phyloP scores from a whole-genome alignment of 345 rosid genomes.

The Melaleuca quinquenervia region DNA sequence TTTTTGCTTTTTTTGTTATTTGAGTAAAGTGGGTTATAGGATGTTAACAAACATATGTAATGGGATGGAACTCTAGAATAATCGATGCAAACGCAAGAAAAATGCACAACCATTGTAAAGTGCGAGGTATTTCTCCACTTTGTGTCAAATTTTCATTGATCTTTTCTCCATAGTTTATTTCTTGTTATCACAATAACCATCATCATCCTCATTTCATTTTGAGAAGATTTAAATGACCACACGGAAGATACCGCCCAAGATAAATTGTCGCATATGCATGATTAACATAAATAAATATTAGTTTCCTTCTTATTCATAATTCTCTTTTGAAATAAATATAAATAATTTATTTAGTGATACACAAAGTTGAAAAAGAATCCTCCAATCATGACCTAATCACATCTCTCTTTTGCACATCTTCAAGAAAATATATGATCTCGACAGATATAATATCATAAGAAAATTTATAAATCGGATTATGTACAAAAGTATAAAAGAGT shows the following conservation, averaged over 20 bases:
- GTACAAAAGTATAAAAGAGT: background rate
- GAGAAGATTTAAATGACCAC: background rate
- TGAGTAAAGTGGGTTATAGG: background rate
- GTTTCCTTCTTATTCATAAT: background rate
- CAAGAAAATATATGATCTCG: background rate
- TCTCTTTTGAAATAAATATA: background rate
- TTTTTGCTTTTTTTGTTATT: background rate
- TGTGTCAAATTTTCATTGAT: background rate
- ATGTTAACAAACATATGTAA: background rate
- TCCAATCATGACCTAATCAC: background rate
- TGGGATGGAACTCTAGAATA: background rate
- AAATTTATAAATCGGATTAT: background rate
- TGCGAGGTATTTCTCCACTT: background rate
- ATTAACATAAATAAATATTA: background rate
- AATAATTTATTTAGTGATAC: no score
- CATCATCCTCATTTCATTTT: background rate
- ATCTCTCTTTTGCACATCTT: background rate
- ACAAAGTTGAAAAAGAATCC: background rate
- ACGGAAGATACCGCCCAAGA: background rate
- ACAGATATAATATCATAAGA: background rate
- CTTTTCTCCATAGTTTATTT: background rate
- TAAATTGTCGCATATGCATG: accelerated
- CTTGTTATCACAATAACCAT: accelerated
- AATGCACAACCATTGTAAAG: background rate
- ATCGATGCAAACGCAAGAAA: background rate